Conservation (phyloP, 208 protist species). For the Crithidia expoeki region DNA sequence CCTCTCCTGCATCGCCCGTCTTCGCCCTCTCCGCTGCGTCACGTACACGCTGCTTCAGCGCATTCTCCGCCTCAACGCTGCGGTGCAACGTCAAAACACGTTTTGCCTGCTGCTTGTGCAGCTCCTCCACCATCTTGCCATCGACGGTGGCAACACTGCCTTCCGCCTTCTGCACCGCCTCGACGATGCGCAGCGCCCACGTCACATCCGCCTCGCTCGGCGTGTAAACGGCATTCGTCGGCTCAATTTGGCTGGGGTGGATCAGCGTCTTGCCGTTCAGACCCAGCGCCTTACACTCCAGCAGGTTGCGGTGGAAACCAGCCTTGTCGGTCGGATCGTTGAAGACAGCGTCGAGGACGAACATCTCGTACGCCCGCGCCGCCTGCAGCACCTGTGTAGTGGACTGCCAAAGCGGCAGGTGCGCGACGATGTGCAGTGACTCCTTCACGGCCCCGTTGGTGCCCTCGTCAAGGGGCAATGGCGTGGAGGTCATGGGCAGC, state of each 20-base stretch:
- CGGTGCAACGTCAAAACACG: slow-evolving; percentile 44
- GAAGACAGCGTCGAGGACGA: slow-evolving; percentile 76
- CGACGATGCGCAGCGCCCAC: slow-evolving; percentile 62
- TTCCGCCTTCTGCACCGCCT: slow-evolving; percentile 33
- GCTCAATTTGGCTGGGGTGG: slow-evolving; percentile 65
- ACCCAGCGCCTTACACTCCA: slow-evolving; percentile 59
- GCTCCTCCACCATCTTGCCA: slow-evolving; percentile 69
- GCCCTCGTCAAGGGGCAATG: slow-evolving; percentile 1
- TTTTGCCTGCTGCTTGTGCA: slow-evolving; percentile 64
- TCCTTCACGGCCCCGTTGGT: slow-evolving; percentile 20
- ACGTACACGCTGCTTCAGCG: slow-evolving; percentile 8
- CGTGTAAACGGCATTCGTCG: slow-evolving; percentile 69
- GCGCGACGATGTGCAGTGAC: slow-evolving; percentile 28
- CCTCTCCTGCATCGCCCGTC: neutral
- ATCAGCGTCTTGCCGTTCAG: slow-evolving; percentile 84
- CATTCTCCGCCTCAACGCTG: slow-evolving; percentile 33
- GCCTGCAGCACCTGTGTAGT: slow-evolving; percentile 64
- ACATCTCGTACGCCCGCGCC: slow-evolving; percentile 71
- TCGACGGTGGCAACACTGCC: slow-evolving; percentile 52
- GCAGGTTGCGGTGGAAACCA: slow-evolving; percentile 65
- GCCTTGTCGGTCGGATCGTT: slow-evolving; percentile 71
- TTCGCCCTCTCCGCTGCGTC: neutral
- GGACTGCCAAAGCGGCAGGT: slow-evolving; percentile 57
- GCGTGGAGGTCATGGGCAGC: slow-evolving; percentile 34
- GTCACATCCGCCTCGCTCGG: slow-evolving; percentile 61